Percentiles rank a stretch among this genome's conserved stretches.
Evolutionary conservation across 2,329 filamentous ascomycete species (phyloP).

Genomic region (Corynespora cassiicola): DNA sequence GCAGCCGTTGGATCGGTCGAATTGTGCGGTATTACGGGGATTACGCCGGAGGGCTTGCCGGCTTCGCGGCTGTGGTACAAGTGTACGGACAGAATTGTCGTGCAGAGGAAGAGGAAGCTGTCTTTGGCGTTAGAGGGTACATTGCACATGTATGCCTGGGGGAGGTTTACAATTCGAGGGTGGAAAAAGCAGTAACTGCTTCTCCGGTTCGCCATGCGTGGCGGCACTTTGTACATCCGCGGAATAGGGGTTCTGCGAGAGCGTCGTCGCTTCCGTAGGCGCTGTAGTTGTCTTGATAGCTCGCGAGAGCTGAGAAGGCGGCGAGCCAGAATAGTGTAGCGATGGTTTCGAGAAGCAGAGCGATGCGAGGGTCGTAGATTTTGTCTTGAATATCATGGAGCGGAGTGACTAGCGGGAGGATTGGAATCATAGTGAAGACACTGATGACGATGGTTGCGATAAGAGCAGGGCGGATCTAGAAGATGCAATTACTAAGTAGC

Average conservation of each 20-base stretch:
- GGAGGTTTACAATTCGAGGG: slow-evolving; percentile 19
- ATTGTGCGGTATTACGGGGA: not conserved
- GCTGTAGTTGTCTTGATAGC: slow-evolving; percentile 22
- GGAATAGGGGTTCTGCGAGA: slow-evolving; percentile 4
- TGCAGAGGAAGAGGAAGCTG: slow-evolving; percentile 27
- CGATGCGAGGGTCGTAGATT: slow-evolving; percentile 22
- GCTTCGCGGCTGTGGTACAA: slow-evolving; percentile 27
- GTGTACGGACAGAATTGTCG: slow-evolving; percentile 22
- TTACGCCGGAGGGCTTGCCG: slow-evolving; percentile 9
- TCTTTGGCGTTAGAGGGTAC: not conserved
- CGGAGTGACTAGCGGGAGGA: slow-evolving; percentile 21
- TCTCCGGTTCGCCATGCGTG: slow-evolving; percentile 20
- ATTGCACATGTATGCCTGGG: not conserved
- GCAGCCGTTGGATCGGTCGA: not conserved
- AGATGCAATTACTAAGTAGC: slow-evolving; percentile 1
- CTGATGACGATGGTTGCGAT: slow-evolving; percentile 24
- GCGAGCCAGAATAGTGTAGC: slow-evolving; percentile 25
- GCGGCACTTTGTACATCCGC: slow-evolving; percentile 15
- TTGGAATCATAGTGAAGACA: slow-evolving; percentile 22
- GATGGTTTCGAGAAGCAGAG: slow-evolving; percentile 21
- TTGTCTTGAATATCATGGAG: slow-evolving; percentile 22
- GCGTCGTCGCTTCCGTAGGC: slow-evolving; percentile 9
- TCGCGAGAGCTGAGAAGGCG: slow-evolving; percentile 21
- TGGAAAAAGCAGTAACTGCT: slow-evolving; percentile 22
- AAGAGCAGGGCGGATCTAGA: slow-evolving; percentile 24